phyloP scores from a whole-genome alignment of 1,139 yeast genomes.

The Oligophagozyma castellii region DNA sequence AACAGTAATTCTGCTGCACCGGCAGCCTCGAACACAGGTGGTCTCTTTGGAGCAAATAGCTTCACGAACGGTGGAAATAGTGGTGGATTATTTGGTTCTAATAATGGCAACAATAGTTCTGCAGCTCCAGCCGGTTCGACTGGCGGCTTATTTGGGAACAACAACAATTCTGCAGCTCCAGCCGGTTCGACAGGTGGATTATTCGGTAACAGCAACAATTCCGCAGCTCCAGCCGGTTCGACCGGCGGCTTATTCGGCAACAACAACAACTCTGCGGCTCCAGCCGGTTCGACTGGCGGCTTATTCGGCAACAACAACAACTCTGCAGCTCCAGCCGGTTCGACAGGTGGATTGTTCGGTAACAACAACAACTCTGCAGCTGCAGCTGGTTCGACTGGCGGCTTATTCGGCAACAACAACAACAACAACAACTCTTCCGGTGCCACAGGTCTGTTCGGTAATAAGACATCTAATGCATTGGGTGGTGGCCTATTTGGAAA shows the following conservation, averaged over 20 bases:
- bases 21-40: constrained; percentile 4
- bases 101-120: background rate
- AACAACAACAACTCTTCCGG: constrained; percentile 7
- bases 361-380: constrained; percentile 19
- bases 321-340: constrained; percentile 3
- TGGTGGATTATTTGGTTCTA: constrained; percentile 9
- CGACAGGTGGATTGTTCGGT: constrained; percentile 18
- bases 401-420: constrained; percentile 23
- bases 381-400: constrained; percentile 14
- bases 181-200: constrained; percentile 11
- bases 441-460: constrained; percentile 10
- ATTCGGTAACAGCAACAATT: constrained; percentile 17
- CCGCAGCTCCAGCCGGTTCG: constrained; percentile 15
- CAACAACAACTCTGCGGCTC: background rate
- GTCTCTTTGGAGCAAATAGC: constrained; percentile 4
- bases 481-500: constrained; percentile 29
- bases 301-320: constrained; percentile 25
- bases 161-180: constrained; percentile 10
- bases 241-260: constrained; percentile 18
- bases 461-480: constrained; percentile 10
- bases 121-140: background rate
- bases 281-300: constrained; percentile 13
- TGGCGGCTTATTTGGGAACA: constrained; percentile 23
- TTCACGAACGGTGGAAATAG: constrained; percentile 9
- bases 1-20: constrained; percentile 6